phyloP scores from a whole-genome alignment of 106 monocot genomes.

The Dioscorea dumetorum region DNA sequence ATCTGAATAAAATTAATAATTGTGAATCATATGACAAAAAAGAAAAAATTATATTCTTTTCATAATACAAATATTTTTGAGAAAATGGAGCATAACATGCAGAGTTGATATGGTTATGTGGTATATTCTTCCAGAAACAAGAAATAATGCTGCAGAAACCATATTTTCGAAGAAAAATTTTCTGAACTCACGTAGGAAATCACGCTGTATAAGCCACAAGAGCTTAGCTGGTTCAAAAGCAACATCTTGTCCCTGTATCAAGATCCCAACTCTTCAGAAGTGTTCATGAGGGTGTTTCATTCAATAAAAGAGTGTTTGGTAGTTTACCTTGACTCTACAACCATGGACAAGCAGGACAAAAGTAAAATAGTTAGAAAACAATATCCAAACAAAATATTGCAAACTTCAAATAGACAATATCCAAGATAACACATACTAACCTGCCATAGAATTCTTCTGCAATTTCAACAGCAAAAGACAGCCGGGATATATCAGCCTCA shows the following conservation, averaged over 20 bases:
- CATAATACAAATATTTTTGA: no score
- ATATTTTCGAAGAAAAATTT: no score
- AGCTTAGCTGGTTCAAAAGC: conserved; percentile 98
- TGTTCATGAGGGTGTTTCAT: background rate
- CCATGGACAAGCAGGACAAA: conserved; percentile 5
- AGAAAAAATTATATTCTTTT: no score
- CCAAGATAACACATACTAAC: conserved; percentile 17
- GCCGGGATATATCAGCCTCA: conserved; percentile 80
- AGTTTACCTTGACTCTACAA: conserved; percentile 80
- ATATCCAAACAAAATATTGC: conserved; percentile 5
- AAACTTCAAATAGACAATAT: background rate
- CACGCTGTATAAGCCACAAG: conserved; percentile 98
- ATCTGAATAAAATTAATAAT: no score
- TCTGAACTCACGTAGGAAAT: conserved; percentile 89
- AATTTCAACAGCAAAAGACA: conserved; percentile 99
- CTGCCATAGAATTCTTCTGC: conserved; percentile 99
- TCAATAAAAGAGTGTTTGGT: background rate
- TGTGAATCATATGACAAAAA: no score
- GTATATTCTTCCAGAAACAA: no score
- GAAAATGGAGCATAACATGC: no score
- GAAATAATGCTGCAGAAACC: no score
- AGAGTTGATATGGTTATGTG: no score
- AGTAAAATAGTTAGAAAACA: conserved; percentile 22
- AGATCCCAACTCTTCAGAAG: conserved; percentile 7
- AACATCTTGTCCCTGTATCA: conserved; percentile 88